Evolutionary conservation across 257 asterid genomes (phyloP), one percentile per base, ranked within the genome.

Genomic region (Linaria vulgaris): DNA sequence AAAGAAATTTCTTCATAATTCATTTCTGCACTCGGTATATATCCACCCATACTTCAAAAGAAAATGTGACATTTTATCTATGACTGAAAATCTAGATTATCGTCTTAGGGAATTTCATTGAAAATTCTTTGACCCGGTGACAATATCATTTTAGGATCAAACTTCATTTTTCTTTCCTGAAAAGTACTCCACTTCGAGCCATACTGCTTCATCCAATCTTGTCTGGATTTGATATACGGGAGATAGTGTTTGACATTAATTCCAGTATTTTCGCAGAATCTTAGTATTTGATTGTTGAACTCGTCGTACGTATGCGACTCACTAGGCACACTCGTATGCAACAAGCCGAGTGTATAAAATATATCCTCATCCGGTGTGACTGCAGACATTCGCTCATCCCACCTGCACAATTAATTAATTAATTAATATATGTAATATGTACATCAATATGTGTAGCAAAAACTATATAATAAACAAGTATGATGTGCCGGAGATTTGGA

Each of bases 111-210:
- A 8, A 11, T n/a, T n/a, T n/a, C 53, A 48, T 67, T 72, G 66
- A 79, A 82, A 14, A 79, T 77, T 39, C 76, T 60, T 69, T 82
- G 88, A 6, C 85, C 85, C 0, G 85, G 88, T 16, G 85, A 74
- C 61, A 79, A 49, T 58, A 74, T 72, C 47, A 13, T 57, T 1
- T 74, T 82, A 8, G 88, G 88, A 72, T 82, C 88, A 64, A 82
- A 79, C 65, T 0, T 66, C 25, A 48, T 46, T 72, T 80, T 83
- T 59, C 69, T 75, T 24, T 62, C 41, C 38, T 27, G 67, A 66
- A 83, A 48, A 11, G 11, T 65, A 10, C 16, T 21, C 89, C 89
- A 80, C 34, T 83, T 80, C 8, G 66, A 5, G 4, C 86, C 89
- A 70, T 51, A 83, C 62, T 77, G 86, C 24, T 77, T 21, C 0